A percentile compares a stretch with the other conserved stretches of the same genome.
Evolutionary conservation across 2,329 filamentous ascomycete species (phyloP).

Genomic region (Diaporthe helianthi): DNA sequence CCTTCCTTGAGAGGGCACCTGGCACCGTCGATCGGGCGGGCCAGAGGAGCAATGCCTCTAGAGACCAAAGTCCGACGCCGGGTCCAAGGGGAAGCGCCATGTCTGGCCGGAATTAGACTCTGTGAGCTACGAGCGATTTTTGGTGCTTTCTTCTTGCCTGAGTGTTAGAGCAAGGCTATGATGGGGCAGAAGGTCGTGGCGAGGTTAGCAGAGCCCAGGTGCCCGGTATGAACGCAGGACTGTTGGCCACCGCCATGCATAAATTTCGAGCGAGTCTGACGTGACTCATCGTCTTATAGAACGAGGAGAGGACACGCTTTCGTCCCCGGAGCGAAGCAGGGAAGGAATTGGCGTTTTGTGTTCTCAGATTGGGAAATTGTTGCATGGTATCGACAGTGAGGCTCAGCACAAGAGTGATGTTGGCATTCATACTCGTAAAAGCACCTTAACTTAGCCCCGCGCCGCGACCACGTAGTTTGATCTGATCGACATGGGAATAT

Average conservation of each 20-base stretch:
- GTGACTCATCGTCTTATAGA: background rate
- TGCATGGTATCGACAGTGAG: background rate
- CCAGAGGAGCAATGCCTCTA: background rate
- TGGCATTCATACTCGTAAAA: constrained; percentile 1
- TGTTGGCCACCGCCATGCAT: constrained; percentile 19
- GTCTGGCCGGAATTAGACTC: background rate
- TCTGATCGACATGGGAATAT: background rate
- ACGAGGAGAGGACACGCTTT: background rate
- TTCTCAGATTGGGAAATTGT: background rate
- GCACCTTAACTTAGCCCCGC: background rate
- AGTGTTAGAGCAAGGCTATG: background rate
- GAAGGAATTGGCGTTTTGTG: constrained; percentile 16
- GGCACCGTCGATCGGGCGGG: constrained; percentile 5
- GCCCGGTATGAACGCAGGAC: background rate
- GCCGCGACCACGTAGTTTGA: background rate
- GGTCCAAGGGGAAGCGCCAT: background rate
- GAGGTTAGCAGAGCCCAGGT: background rate
- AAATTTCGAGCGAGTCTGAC: background rate
- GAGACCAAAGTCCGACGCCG: background rate
- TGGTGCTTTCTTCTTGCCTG: constrained; percentile 13
- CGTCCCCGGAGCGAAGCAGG: background rate
- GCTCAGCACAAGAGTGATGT: background rate
- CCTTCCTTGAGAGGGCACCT: background rate
- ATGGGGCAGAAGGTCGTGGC: constrained; percentile 17
- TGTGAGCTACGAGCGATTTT: constrained; percentile 18